Evolutionary conservation across 805 yeast genomes (phyloP), one percentile per base, ranked within the genome.

Genomic region (Blastobotrys chiropterorum): DNA sequence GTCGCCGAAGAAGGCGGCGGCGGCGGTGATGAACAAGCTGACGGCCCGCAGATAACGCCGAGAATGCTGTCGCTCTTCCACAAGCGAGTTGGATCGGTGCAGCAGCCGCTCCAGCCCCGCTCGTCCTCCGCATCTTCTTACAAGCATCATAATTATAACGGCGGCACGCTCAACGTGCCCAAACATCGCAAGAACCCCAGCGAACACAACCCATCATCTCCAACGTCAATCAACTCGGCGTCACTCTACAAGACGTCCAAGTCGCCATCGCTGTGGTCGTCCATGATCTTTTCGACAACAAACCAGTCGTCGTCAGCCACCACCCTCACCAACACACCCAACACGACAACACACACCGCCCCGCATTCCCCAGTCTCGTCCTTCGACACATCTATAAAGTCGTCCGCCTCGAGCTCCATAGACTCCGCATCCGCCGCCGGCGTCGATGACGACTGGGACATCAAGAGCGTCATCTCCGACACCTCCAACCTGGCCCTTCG

Each of bases 31-130:
- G n/a, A n/a, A n/a, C n/a, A n/a, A n/a, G 65, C 42, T 51, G 49
- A 40, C 45, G 21, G 44, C 19, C 39, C 49, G 14, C 45, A 49
- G 14, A 50, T 57, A 3, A 44, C 46, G 14, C 50, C 52, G 38
- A 56, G 59, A 38, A 49, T 55, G 15, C 48, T 59, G 11, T 45
- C 60, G 14, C 48, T 51, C 19, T 59, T 59, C 49, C 55, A 56
- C 38, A 46, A 39, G 17, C 46, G 51, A 43, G 40, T 45, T 5
- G 34, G 34, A 5, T 26, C 34, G 34, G 11, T 26, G 4, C 43
- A 40, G 43, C 20, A 40, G 19, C 20, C 43, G 19, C 20, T 15
- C 19, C 43, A 40, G 43, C 16, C 16, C 13, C 43, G 43, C 3
- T 3, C 20, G 43, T 26, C 34, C 34, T 26, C 34, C 34, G 34